Base-by-base conservation (phyloP, 2,329 filamentous ascomycete species). In the Colletotrichum siamense region DNA sequence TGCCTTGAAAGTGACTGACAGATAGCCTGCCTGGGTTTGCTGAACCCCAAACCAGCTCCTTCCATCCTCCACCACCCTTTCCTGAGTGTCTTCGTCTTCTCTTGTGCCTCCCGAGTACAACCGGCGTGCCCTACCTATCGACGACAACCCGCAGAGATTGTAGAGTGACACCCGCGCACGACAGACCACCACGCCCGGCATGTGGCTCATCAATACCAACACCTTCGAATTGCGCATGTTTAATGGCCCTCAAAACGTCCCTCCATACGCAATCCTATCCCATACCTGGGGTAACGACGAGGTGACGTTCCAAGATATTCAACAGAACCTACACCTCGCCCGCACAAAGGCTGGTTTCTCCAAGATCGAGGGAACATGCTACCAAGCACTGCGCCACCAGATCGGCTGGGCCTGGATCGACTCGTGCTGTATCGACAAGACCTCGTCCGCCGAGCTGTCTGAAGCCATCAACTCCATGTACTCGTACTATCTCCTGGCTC, bases 261-360 rank as follows among this genome's bases (percentile, higher is more conserved):
- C 81, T 1, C 68, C 76, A 1, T 84, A 83, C 24, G 81, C 81
- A 49, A 82, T 83, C 65, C 75, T 83, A 9, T 83, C 82, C 5
- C 82, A 83, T 39, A 82, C 80, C 3, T 83, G 82, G 82, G 79
- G 78, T 24, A 28, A 66, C 10, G 81, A 77, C 30, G 81, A 83
- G 57, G 77, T 81, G 4, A 78, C 79, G 3, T 80, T 80, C 44
- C 79, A 82, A 65, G 81, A 83, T 30, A 71, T 82, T 15, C 64
- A 73, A n/a, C 28, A 64, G 32, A 64, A 64, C 30, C 57, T 49
- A 8, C 8, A 26, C 26, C 22, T n/a, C 13, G 67, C 68, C 15
- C 24, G 61, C 16, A 36, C 57, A 16, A 70, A 66, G 49, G 66
- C 65, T 24, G 71, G 74, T 28, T 76, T 62, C 62, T 22, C 32